A percentile compares a stretch with the other conserved stretches of the same genome.
Conservation (phyloP, 164 flowering plant species). For the Platanus orientalis region DNA sequence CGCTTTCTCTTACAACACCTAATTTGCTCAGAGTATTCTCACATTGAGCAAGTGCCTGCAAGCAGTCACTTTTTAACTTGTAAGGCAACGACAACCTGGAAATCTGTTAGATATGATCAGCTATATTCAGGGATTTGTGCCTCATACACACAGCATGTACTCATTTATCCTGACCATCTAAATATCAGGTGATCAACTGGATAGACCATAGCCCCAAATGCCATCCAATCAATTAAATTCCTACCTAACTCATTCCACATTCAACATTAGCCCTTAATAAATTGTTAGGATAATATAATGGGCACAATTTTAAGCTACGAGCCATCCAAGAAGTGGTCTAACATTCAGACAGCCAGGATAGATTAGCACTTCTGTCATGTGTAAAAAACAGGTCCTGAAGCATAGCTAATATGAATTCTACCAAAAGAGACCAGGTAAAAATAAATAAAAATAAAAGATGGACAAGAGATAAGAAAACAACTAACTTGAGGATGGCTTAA, state of each 20-base stretch:
- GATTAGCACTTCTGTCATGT: neutral
- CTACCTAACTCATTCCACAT: neutral
- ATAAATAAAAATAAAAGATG: too few species aligned
- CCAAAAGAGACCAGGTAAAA: neutral
- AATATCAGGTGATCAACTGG: neutral
- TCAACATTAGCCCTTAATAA: neutral
- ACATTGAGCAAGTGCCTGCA: slow-evolving; percentile 68
- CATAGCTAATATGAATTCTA: neutral
- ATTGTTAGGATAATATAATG: neutral
- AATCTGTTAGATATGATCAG: neutral
- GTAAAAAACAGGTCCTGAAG: neutral
- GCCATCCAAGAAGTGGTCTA: neutral
- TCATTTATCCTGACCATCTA: neutral
- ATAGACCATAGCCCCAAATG: neutral
- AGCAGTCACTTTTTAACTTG: slow-evolving; percentile 1
- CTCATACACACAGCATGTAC: neutral
- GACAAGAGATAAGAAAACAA: neutral
- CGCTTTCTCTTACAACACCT: slow-evolving; percentile 52
- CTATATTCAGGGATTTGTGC: neutral
- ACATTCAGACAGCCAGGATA: neutral
- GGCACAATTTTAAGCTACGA: neutral
- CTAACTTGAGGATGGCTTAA: slow-evolving; percentile 65
- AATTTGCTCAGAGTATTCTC: slow-evolving; percentile 55
- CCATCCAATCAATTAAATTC: neutral
- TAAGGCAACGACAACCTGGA: neutral